Base-by-base conservation (phyloP, 2,329 filamentous ascomycete species). In the Cercospora sp. region DNA sequence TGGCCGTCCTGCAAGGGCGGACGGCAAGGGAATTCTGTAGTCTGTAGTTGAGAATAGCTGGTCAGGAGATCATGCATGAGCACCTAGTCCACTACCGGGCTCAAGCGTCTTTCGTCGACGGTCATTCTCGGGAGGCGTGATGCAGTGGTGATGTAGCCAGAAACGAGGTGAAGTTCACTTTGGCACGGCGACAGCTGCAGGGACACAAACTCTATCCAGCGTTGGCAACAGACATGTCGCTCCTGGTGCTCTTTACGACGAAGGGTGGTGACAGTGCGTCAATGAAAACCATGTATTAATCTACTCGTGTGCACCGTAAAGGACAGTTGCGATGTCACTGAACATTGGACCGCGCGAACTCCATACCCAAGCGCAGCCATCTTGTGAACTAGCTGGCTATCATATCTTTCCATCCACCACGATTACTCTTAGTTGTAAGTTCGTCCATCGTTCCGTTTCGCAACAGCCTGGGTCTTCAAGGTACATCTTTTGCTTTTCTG, bases 341-440 rank as follows among this genome's bases (percentile, higher is more conserved):
- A 18, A 48, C 45, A 33, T 26, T 12, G 16, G 30, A 48, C 60
- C 65, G 60, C 60, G 20, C 55, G 26, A 65, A 60, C 60, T 62
- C 63, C 64, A 36, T 63, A 68, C 65, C 66, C 66, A 63, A 63
- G 63, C 62, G 66, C 66, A 63, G 63, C 66, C 53, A 65, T 59
- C n/a, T n/a, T 3, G 45, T 63, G 16, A 28, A 36, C 39, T 61
- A 45, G 20, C 53, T 55, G 39, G 28, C 57, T 58, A 65, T 57
- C 12, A 59, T 63, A 12, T 57, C 61, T 31, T 55, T 18, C 61
- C 59, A 55, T 58, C 33, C 61, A 60, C 65, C 65, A 48, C 60
- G 23, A 65, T 68, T 65, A 68, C 62, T 59, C 23, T 58, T 51
- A 28, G 53, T 30, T 30, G 26, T 31, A n/a, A 31, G n/a, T 28